Evolutionary conservation across 306 rosid species (phyloP), one percentile per base, ranked within the genome.

Genomic region (Sechiopsis laciniata): DNA sequence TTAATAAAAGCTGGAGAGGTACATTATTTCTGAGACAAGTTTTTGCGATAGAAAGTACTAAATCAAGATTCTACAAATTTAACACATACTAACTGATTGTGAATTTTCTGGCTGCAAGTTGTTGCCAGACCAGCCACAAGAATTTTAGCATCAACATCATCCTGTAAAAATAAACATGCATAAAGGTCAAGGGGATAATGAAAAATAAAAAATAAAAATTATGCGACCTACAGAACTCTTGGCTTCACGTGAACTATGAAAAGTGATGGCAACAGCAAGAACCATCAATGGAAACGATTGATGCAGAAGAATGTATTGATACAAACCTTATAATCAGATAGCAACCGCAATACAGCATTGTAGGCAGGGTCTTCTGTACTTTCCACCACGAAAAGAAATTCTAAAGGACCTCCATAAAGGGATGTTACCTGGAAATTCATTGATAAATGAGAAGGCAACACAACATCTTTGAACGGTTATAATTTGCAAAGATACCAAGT

Each of bases 51-150:
- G n/a, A 48, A 55, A 69, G 42, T 50, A 68, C 72, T 48, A 69
- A 21, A 46, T 14, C 58, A 22, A 50, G 57, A 48, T 50, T 68
- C 8, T 13, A 68, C 42, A 22, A 22, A 26, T 59, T 73, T 48
- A 48, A 15, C 1, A 50, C 78, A 26, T 88, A 95, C 99, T 96
- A 95, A 78, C 65, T 95, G 99, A 77, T 95, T 95, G 85, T 95
- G 97, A 82, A 95, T 87, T 82, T 95, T 95, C 82, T 95, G 99
- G 87, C 97, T 95, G 66, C 99, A 95, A 71, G 96, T 91, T 77
- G 95, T 88, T 75, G 97, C 90, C 75, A 89, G 83, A 78, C 93
- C 99, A 77, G 99, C 96, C 64, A 91, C 85, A 60, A 89, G 56
- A 78, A 95, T 56, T 84, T 79, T 87, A 59, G 97, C 95, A 37